Evolutionary conservation across 2,329 filamentous ascomycete genomes (phyloP).

Genomic region (Hypoxylon sp.): DNA sequence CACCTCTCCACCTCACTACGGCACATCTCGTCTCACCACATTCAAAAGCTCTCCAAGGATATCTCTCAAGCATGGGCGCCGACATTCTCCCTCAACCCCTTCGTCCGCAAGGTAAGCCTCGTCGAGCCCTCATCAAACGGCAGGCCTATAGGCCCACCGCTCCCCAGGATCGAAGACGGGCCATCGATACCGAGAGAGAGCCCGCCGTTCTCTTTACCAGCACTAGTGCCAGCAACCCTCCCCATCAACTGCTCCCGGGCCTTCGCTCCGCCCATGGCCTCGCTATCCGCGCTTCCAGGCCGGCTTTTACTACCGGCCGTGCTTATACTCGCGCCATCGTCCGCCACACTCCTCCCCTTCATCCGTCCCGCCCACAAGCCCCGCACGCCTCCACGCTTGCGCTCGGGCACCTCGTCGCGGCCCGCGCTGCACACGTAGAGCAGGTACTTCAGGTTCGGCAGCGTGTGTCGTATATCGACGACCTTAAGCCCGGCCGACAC

Average conservation of each 20-base stretch:
- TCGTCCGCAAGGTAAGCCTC: conserved; percentile 68
- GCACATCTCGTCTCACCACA: background rate
- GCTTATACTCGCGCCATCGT: conserved; percentile 58
- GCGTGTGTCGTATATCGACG: conserved; percentile 89
- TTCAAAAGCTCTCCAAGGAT: background rate
- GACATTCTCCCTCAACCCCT: conserved; percentile 68
- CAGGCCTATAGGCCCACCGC: conserved; percentile 50
- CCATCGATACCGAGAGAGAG: background rate
- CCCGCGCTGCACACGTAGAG: conserved; percentile 91
- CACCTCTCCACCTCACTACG: background rate
- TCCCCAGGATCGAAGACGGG: background rate
- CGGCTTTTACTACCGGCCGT: conserved; percentile 55
- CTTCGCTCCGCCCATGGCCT: conserved; percentile 50
- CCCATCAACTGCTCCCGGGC: conserved; percentile 62
- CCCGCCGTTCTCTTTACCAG: conserved; percentile 43
- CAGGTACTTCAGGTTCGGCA: conserved; percentile 94
- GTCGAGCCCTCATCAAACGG: conserved; percentile 64
- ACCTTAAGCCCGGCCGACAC: conserved; percentile 79
- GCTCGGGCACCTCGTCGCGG: conserved; percentile 71
- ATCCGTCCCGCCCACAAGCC: conserved; percentile 69
- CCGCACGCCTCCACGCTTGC: conserved; percentile 73
- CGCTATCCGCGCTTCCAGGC: conserved; percentile 54
- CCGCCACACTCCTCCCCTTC: conserved; percentile 54
- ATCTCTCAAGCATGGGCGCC: conserved; percentile 49
- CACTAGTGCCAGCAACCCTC: conserved; percentile 50